Evolutionary conservation across 257 asterid genomes (phyloP), one percentile per base, ranked within the genome.

Genomic region (Salvia miltiorrhiza): DNA sequence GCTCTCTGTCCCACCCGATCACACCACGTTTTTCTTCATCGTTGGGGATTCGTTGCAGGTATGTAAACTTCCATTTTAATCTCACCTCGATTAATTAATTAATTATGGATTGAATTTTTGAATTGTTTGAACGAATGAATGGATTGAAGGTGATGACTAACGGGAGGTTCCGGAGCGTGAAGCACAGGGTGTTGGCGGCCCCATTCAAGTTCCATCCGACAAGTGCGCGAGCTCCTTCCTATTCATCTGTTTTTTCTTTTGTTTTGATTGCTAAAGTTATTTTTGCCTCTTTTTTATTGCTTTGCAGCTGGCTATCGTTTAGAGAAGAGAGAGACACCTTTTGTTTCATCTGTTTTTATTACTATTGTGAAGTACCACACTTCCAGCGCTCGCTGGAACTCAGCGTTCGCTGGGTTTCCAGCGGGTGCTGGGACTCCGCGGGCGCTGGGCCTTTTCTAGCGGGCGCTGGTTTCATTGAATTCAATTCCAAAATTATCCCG

Each of bases 141-240:
- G 9, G 10, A 50, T 50, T 17, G 21, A 9, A 85, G 94, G 95
- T 83, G 44, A 65, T 87, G 85, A 87, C 81, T 14, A 87, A 87
- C 45, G 95, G 95, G 30, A 79, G 85, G 69, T 83, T 87, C 6
- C 58, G 74, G 62, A 87, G 95, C 49, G 87, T 85, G 9, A 88
- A 81, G 80, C 96, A 88, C 44, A 81, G 93, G 56, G 96, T 86
- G 12, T 0, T 83, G 72, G 88, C 89, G 97, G 99, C 48, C 96
- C 95, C 49, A 93, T 93, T 79, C 90, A 75, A 67, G 99, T 90
- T 49, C 96, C 97, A 2, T 74, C 86, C 57, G 88, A 90, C 81
- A 88, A 84, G 97, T 78, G 7, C 47, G 76, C 72, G 13, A 55
- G 33, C 41, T 66, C 21, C 47, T 28, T 62, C 7, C 9, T 44